These are phyloP conservation scores for Mycena pura DNA, from an alignment of 768 basidiomycete species.

Conservation along the genomic window DNA sequence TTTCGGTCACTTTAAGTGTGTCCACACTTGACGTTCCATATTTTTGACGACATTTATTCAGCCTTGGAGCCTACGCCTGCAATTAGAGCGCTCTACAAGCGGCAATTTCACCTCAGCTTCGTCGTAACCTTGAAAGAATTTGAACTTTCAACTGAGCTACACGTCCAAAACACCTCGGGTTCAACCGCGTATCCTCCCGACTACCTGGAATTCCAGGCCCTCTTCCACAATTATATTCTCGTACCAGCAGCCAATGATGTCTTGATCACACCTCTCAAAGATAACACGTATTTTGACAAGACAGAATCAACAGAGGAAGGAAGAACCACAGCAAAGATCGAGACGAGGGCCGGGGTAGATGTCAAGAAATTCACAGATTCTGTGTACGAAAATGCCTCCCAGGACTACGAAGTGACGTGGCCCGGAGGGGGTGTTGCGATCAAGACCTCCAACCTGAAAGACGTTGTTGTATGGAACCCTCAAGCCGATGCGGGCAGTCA, in stretches of 20 bases:
- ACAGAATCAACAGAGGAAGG: slow-evolving; percentile 63
- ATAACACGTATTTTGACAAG: slow-evolving; percentile 81
- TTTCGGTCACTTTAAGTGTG: slow-evolving; percentile 83
- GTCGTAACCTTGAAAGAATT: slow-evolving; percentile 80
- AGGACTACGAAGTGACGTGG: slow-evolving; percentile 66
- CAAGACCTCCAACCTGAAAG: slow-evolving; percentile 62
- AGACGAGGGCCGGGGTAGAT: slow-evolving; percentile 68
- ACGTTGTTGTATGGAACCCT: slow-evolving; percentile 97
- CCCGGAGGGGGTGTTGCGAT: slow-evolving; percentile 61
- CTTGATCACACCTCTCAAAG: slow-evolving; percentile 68
- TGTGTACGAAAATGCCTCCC: slow-evolving; percentile 72
- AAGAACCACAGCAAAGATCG: slow-evolving; percentile 56
- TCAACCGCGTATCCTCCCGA: slow-evolving; percentile 45
- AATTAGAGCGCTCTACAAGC: slow-evolving; percentile 65
- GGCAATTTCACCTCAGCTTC: slow-evolving; percentile 76
- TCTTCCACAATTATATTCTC: slow-evolving; percentile 90
- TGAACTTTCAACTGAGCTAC: slow-evolving; percentile 78
- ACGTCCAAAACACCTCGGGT: slow-evolving; percentile 75
- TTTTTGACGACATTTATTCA: slow-evolving; percentile 33
- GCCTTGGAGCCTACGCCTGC: slow-evolving; percentile 68
- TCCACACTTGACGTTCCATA: slow-evolving; percentile 12
- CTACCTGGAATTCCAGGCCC: slow-evolving; percentile 84
- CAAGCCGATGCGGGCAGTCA: slow-evolving; percentile 68
- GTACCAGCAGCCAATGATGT: slow-evolving; percentile 65
- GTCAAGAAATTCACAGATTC: slow-evolving; percentile 74